Conservation (phyloP, 2,329 filamentous ascomycete genomes). For the Diaporthe citri region DNA sequence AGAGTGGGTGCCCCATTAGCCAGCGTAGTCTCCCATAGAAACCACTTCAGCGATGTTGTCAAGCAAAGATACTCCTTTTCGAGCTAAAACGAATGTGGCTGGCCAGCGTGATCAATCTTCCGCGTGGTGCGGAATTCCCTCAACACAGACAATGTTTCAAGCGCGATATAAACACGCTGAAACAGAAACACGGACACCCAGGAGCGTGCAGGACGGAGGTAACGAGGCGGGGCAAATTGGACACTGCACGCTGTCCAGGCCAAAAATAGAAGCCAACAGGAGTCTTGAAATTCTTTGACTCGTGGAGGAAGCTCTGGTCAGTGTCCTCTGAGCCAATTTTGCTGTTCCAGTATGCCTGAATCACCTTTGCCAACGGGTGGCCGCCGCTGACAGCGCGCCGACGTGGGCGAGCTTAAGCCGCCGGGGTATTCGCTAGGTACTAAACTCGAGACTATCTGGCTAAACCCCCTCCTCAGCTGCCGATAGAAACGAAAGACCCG, state of each 20-base stretch:
- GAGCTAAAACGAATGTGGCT: background rate
- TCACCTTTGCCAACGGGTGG: background rate
- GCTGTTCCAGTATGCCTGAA: background rate
- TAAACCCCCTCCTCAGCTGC: background rate
- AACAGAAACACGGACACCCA: slow-evolving; percentile 9
- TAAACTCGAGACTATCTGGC: background rate
- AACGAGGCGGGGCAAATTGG: background rate
- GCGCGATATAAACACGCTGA: slow-evolving; percentile 12
- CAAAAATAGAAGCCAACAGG: slow-evolving; percentile 6
- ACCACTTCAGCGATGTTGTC: background rate
- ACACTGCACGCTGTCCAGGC: background rate
- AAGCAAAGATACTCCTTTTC: background rate
- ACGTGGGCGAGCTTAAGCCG: background rate
- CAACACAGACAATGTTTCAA: slow-evolving; percentile 24
- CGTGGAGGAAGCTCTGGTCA: background rate
- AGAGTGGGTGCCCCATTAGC: too few relatives aligned
- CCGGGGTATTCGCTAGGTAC: background rate
- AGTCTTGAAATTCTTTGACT: background rate
- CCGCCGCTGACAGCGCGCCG: background rate
- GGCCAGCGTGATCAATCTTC: background rate
- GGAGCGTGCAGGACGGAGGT: background rate
- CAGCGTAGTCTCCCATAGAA: background rate
- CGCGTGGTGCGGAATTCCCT: background rate
- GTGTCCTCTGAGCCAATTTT: background rate
- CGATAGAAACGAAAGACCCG: background rate